Conservation (phyloP, 202 grass and related monocot species). For the Panicum virgatum region DNA sequence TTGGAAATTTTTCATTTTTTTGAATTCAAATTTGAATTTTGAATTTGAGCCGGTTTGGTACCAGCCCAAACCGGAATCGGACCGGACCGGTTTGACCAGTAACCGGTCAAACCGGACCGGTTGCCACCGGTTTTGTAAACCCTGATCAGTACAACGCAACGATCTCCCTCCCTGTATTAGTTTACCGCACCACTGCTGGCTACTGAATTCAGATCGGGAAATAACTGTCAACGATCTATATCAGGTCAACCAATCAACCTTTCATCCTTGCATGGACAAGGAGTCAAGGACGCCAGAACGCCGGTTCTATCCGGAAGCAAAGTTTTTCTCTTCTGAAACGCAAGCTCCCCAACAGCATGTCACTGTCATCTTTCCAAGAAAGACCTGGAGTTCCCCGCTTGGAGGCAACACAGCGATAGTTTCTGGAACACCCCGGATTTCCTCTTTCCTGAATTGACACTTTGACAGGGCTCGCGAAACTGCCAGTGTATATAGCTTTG, state of each 20-base stretch:
- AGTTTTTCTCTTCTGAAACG: neutral
- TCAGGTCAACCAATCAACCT: neutral
- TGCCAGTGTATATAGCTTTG: neutral
- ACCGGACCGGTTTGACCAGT: no score
- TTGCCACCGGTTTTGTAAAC: no score
- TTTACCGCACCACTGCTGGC: neutral
- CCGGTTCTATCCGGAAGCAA: neutral
- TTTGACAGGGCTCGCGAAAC: neutral
- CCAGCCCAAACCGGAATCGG: no score
- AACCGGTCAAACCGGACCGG: no score
- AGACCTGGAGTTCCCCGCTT: neutral
- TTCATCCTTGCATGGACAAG: neutral
- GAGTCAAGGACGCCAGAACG: neutral
- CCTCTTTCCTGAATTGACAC: neutral
- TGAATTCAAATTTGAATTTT: no score
- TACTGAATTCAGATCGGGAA: neutral
- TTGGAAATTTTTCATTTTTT: no score
- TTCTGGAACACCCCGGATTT: slow-evolving; percentile 6
- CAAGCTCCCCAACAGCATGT: slow-evolving; percentile 3
- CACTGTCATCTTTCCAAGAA: neutral
- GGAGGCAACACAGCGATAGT: neutral
- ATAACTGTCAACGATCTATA: neutral
- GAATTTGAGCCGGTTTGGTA: no score
- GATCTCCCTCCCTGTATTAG: neutral
- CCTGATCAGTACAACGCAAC: neutral